phyloP scores from a whole-genome alignment of 2,329 filamentous ascomycete genomes.

The Epichloe hybrida region DNA sequence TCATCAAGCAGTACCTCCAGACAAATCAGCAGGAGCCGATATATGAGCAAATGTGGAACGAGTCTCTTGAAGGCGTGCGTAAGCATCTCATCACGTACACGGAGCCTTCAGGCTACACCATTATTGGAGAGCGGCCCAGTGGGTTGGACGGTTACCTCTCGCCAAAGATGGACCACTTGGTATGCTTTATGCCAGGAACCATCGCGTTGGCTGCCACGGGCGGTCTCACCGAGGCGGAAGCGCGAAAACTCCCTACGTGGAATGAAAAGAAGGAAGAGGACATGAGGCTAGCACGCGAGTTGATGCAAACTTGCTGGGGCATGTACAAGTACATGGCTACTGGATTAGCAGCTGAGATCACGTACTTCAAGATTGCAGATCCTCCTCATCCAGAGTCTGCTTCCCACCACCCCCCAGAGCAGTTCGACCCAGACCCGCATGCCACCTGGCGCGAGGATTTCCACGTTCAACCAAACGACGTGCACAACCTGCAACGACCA shows the following conservation, averaged over 20 bases:
- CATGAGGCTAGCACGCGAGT: slow-evolving; percentile 72
- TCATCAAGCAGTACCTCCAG: slow-evolving; percentile 96
- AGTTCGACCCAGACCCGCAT: slow-evolving; percentile 36
- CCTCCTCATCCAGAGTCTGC: slow-evolving; percentile 49
- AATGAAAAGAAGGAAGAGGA: slow-evolving; percentile 69
- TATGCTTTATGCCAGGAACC: slow-evolving; percentile 94
- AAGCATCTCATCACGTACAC: slow-evolving; percentile 90
- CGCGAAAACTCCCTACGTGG: slow-evolving; percentile 61
- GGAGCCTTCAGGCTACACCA: slow-evolving; percentile 64
- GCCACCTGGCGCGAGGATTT: slow-evolving; percentile 67
- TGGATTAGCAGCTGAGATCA: slow-evolving; percentile 87
- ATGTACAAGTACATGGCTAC: slow-evolving; percentile 89
- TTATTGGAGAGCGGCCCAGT: slow-evolving; percentile 71
- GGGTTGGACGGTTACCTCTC: slow-evolving; percentile 54
- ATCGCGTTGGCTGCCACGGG: slow-evolving; percentile 81
- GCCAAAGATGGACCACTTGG: slow-evolving; percentile 95
- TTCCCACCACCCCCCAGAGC: slow-evolving; percentile 31
- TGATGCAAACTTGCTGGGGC: slow-evolving; percentile 96
- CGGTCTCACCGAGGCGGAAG: slow-evolving; percentile 61
- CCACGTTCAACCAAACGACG: slow-evolving; percentile 65
- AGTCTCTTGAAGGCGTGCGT: slow-evolving; percentile 70
- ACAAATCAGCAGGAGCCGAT: slow-evolving; percentile 75
- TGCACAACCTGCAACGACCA: slow-evolving; percentile 85
- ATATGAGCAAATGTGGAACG: slow-evolving; percentile 87
- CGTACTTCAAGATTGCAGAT: slow-evolving; percentile 67